Conservation (phyloP, 1,139 yeast species). For the Geotrichum europaeum region DNA sequence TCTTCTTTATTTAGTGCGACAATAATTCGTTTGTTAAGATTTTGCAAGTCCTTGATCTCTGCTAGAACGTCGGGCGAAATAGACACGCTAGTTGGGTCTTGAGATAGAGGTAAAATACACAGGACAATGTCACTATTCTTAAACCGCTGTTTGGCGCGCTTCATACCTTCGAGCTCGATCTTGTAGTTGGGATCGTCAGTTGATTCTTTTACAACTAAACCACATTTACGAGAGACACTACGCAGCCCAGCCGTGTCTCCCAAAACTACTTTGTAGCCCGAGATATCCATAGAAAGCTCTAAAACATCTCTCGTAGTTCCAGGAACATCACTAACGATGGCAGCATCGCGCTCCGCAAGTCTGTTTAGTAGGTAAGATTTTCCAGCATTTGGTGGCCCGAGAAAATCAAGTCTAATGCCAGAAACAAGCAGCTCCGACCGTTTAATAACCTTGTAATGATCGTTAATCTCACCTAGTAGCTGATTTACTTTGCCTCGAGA, state of each 20-base stretch:
- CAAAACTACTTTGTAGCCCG: slow-evolving; percentile 75
- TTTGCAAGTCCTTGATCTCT: slow-evolving; percentile 28
- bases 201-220: slow-evolving; percentile 5
- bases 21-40: slow-evolving; percentile 23
- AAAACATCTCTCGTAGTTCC: slow-evolving; percentile 93
- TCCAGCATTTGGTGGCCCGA: slow-evolving; percentile 97
- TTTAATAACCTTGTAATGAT: slow-evolving; percentile 42
- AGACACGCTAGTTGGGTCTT: background rate
- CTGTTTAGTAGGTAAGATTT: slow-evolving; percentile 77
- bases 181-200: slow-evolving; percentile 38
- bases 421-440: slow-evolving; percentile 59
- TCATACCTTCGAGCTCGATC: slow-evolving; percentile 80
- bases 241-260: slow-evolving; percentile 96
- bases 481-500: slow-evolving; percentile 43
- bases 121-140: slow-evolving; percentile 57
- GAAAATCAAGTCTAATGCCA: slow-evolving; percentile 67
- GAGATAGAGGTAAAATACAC: slow-evolving; percentile 30
- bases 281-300: slow-evolving; percentile 73
- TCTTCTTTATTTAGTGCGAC: slow-evolving; percentile 36
- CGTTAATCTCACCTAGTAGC: slow-evolving; percentile 43
- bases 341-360: slow-evolving; percentile 73
- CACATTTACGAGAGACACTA: slow-evolving; percentile 27
- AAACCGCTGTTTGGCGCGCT: slow-evolving; percentile 58
- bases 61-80: slow-evolving; percentile 21
- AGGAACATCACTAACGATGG: slow-evolving; percentile 85